Conservation (phyloP, 176 grass and related monocot species). For the Cocos nucifera region DNA sequence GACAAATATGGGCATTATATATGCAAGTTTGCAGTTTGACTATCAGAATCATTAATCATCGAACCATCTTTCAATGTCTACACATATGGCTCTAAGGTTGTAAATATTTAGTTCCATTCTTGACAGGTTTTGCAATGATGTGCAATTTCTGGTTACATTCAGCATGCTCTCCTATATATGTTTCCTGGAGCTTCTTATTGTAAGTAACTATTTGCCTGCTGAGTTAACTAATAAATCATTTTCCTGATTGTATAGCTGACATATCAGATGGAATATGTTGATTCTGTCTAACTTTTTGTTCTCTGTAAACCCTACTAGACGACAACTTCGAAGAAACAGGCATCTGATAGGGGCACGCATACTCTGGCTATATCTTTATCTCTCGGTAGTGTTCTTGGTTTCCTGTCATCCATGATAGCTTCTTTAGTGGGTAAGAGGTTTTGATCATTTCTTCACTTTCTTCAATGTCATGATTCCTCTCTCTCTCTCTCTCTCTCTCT, state of each 20-base stretch:
- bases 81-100: too few species aligned
- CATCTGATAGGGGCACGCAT: conserved; percentile 34
- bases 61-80: too few species aligned
- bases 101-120: conserved; percentile 3
- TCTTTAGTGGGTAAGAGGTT: conserved; percentile 57
- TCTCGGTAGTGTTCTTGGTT: conserved; percentile 81
- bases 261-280: background rate
- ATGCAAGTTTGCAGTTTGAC: too few species aligned
- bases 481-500: too few species aligned
- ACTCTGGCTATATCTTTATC: conserved; percentile 84
- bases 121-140: conserved; percentile 84
- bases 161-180: conserved; percentile 99
- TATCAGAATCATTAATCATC: too few species aligned
- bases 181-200: conserved; percentile 98
- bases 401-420: conserved; percentile 93
- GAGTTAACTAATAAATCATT: conserved; percentile 5
- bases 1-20: too few species aligned
- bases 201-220: conserved; percentile 21
- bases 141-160: conserved; percentile 83
- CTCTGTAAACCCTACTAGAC: conserved; percentile 7
- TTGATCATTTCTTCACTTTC: too few species aligned
- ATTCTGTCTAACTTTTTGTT: background rate
- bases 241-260: conserved; percentile 1
- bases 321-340: conserved; percentile 36
- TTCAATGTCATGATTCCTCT: too few species aligned